A percentile compares a stretch with the other conserved stretches of the same genome.
phyloP scores from a whole-genome alignment of 371 early-diverging fungal genomes.

The Dichotomocladium elegans region DNA sequence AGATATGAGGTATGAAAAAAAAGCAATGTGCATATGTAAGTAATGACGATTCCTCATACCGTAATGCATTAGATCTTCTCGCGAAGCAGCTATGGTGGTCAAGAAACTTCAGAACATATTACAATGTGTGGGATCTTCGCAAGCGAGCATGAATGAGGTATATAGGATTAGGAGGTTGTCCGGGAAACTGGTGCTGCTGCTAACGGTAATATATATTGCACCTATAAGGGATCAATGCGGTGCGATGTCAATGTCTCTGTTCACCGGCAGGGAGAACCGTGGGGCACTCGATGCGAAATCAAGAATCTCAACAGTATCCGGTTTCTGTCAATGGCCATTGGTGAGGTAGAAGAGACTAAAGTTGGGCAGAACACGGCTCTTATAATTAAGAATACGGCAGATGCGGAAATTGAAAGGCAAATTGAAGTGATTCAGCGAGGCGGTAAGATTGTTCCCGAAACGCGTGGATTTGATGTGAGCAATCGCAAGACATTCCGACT shows the following conservation, averaged over 20 bases:
- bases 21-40: neutral
- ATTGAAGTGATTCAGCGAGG: constrained; percentile 56
- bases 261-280: constrained; percentile 40
- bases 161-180: neutral
- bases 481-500: constrained; percentile 60
- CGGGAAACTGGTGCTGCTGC: too few species aligned
- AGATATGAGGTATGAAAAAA: constrained; percentile 59
- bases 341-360: constrained; percentile 24
- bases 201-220: too few species aligned
- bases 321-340: constrained; percentile 67
- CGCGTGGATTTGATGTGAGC: constrained; percentile 73
- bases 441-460: constrained; percentile 59
- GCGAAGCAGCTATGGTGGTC: constrained; percentile 74
- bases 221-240: constrained; percentile 74
- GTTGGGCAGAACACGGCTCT: neutral
- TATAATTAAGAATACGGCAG: too few species aligned
- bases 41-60: neutral
- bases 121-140: constrained; percentile 68
- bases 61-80: constrained; percentile 43
- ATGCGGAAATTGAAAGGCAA: constrained; percentile 80
- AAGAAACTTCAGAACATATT: constrained; percentile 75
- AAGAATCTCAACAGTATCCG: constrained; percentile 87
- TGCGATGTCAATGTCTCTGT: constrained; percentile 94
- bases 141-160: constrained; percentile 85
- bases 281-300: constrained; percentile 78